Conservation (phyloP, 768 basidiomycete genomes). For the Termitomyces sp. region DNA sequence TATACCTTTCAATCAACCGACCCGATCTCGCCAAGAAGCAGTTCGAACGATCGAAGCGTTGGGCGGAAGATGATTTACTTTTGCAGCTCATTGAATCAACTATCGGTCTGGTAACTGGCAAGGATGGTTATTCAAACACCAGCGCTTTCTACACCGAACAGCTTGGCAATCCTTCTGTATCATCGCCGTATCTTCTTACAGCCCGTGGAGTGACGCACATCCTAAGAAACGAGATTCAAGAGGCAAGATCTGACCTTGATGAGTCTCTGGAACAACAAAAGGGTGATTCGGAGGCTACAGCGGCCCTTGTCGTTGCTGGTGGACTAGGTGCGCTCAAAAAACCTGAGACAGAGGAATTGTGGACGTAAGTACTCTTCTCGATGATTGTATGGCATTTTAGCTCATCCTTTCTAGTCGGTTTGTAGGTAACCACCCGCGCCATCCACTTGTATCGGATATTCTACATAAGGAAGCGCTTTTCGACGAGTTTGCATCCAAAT, state of each 20-base stretch:
- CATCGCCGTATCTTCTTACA: constrained; percentile 68
- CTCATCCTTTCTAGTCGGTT: constrained; percentile 28
- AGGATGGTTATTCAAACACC: constrained; percentile 54
- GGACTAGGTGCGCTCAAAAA: constrained; percentile 55
- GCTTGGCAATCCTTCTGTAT: constrained; percentile 71
- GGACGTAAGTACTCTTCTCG: constrained; percentile 46
- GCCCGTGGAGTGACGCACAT: constrained; percentile 77
- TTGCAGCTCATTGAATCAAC: constrained; percentile 86
- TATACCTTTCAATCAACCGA: constrained; percentile 88
- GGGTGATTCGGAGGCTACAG: constrained; percentile 60
- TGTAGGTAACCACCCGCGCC: constrained; percentile 47
- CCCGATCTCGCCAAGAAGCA: constrained; percentile 83
- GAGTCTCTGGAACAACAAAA: constrained; percentile 61
- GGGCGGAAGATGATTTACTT: constrained; percentile 86
- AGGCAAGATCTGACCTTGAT: constrained; percentile 77
- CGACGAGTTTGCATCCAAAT: constrained; percentile 55
- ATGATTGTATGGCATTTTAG: not conserved
- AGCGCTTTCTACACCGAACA: constrained; percentile 78
- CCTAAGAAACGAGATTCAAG: constrained; percentile 66
- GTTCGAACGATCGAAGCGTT: constrained; percentile 75
- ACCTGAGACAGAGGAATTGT: constrained; percentile 58
- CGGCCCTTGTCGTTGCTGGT: constrained; percentile 58
- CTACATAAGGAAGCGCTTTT: constrained; percentile 55
- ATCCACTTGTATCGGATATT: constrained; percentile 68
- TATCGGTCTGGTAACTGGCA: constrained; percentile 69